phyloP scores from a whole-genome alignment of 164 flowering plant genomes.

The Aristolochia californica region DNA sequence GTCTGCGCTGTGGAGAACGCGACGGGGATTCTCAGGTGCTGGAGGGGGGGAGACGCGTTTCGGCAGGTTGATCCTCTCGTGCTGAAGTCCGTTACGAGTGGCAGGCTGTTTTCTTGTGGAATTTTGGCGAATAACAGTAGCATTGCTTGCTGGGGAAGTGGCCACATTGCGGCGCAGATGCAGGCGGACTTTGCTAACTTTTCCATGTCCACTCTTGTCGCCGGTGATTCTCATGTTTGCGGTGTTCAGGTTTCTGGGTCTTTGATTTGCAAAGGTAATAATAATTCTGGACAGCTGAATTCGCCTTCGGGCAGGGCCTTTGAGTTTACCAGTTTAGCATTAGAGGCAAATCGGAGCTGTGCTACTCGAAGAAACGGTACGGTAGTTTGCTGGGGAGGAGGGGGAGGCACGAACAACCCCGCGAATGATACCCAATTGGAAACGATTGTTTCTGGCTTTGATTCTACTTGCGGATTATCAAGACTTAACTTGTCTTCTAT shows the following conservation, averaged over 20 bases:
- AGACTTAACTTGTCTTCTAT: constrained; percentile 43
- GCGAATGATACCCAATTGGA: constrained; percentile 29
- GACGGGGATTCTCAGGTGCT: constrained; percentile 33
- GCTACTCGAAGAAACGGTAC: constrained; percentile 34
- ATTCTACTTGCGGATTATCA: constrained; percentile 69
- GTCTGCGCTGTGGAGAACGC: constrained; percentile 42
- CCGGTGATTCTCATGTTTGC: constrained; percentile 56
- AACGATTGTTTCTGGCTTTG: constrained; percentile 43
- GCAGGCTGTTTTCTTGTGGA: constrained; percentile 65
- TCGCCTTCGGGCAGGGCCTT: constrained; percentile 22
- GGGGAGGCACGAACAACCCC: constrained; percentile 12
- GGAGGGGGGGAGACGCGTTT: constrained; percentile 35
- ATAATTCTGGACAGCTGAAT: constrained; percentile 35
- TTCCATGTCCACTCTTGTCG: constrained; percentile 38
- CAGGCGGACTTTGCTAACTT: constrained; percentile 11
- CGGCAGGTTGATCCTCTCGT: neutral
- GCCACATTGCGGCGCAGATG: neutral
- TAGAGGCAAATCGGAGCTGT: constrained; percentile 42
- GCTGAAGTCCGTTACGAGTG: constrained; percentile 38
- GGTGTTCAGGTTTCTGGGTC: constrained; percentile 34
- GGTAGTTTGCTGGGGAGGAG: constrained; percentile 70
- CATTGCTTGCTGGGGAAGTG: constrained; percentile 41
- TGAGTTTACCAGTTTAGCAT: constrained; percentile 27
- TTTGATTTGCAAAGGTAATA: constrained; percentile 44
- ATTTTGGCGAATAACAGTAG: constrained; percentile 15